These are phyloP conservation scores for Caloboletus inedulis DNA, from an alignment of 1,284 basidiomycete genomes.

Conservation along the genomic window DNA sequence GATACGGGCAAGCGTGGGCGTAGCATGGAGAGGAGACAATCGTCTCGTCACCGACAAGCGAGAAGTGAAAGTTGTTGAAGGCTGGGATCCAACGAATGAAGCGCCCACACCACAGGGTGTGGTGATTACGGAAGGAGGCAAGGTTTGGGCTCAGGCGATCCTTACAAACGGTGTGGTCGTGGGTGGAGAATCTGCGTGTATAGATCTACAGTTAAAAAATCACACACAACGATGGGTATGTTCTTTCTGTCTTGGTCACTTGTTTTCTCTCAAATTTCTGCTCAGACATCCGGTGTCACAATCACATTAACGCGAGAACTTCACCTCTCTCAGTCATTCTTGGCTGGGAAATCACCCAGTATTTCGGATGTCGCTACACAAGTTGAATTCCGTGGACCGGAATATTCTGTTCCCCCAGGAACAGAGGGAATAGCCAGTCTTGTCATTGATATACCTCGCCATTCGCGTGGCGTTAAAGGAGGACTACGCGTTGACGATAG, in stretches of 20 bases:
- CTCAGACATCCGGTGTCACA: conserved; percentile 62
- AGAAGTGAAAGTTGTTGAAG: conserved; percentile 63
- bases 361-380: conserved; percentile 65
- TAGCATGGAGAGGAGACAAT: conserved; percentile 69
- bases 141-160: conserved; percentile 69
- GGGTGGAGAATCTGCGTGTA: conserved; percentile 63
- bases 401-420: conserved; percentile 68
- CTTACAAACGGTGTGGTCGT: conserved; percentile 60
- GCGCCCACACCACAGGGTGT: conserved; percentile 51
- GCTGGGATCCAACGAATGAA: conserved; percentile 40
- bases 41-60: conserved; percentile 59
- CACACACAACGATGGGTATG: conserved; percentile 71
- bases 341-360: conserved; percentile 41
- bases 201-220: conserved; percentile 75
- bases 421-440: conserved; percentile 72
- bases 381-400: conserved; percentile 64
- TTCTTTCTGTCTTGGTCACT: background rate
- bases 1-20: conserved; percentile 63
- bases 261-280: conserved; percentile 1
- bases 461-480: conserved; percentile 59
- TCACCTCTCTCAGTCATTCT: conserved; percentile 45
- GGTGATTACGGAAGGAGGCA: conserved; percentile 69
- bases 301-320: conserved; percentile 58
- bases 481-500: conserved; percentile 40
- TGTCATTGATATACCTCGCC: conserved; percentile 67